These are phyloP conservation scores for Penicillium sp. DNA, from an alignment of 2,329 filamentous ascomycete genomes.

Conservation along the genomic window DNA sequence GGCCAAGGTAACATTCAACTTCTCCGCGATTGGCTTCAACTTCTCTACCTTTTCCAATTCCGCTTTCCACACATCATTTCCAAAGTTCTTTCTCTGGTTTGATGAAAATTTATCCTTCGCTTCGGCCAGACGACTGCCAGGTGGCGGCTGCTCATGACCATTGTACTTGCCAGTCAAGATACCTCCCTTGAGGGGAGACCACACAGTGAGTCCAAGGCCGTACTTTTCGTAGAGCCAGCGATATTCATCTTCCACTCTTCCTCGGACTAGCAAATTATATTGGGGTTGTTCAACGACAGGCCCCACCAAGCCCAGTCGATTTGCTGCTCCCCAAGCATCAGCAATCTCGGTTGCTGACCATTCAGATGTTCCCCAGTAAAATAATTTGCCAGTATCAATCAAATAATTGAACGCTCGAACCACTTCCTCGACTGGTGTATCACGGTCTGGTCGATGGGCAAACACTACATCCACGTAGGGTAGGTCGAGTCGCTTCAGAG, in stretches of 20 bases:
- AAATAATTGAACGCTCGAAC: slow-evolving; percentile 73
- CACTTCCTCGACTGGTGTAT: slow-evolving; percentile 72
- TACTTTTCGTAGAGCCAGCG: slow-evolving; percentile 63
- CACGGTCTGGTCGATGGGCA: slow-evolving; percentile 69
- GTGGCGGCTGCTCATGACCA: slow-evolving; percentile 53
- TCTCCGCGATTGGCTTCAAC: slow-evolving; percentile 66
- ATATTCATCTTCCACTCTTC: slow-evolving; percentile 68
- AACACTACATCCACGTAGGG: slow-evolving; percentile 72
- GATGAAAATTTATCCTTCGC: slow-evolving; percentile 61
- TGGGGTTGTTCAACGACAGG: slow-evolving; percentile 69
- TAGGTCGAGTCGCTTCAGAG: slow-evolving; percentile 64
- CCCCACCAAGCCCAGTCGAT: slow-evolving; percentile 64
- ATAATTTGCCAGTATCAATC: slow-evolving; percentile 68
- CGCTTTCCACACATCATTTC: slow-evolving; percentile 42
- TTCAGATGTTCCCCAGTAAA: slow-evolving; percentile 73
- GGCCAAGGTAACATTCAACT: slow-evolving; percentile 62
- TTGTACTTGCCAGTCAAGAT: slow-evolving; percentile 71
- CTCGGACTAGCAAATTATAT: slow-evolving; percentile 66
- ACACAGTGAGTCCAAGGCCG: slow-evolving; percentile 66
- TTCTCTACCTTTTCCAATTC: slow-evolving; percentile 27
- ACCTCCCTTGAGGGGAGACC: slow-evolving; percentile 63
- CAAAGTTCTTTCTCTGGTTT: slow-evolving; percentile 45
- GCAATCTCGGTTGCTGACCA: slow-evolving; percentile 70
- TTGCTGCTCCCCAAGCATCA: slow-evolving; percentile 64
- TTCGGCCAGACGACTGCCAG: slow-evolving; percentile 60